Conservation (phyloP, 805 yeast genomes). For the Starmerella davenportii region DNA sequence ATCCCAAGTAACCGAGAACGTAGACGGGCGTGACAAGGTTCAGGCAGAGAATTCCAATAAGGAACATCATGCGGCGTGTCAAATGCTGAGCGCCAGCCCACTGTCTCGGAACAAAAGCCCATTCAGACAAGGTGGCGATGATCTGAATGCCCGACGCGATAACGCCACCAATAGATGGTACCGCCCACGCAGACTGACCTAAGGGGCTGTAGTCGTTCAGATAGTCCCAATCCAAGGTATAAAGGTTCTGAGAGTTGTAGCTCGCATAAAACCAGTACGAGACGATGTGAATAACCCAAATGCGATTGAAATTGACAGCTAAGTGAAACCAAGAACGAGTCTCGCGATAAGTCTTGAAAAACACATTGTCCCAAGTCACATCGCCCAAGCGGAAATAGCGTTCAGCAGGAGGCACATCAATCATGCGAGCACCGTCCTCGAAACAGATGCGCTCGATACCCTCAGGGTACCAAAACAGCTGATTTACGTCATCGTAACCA, state of each 20-base stretch:
- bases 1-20: conserved; percentile 60
- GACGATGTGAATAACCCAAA: conserved; percentile 86
- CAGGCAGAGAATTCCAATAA: conserved; percentile 42
- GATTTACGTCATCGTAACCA: conserved; percentile 95
- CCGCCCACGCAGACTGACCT: conserved; percentile 81
- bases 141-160: conserved; percentile 70
- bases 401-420: conserved; percentile 77
- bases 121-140: conserved; percentile 74
- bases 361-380: conserved; percentile 77
- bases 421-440: conserved; percentile 81
- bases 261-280: conserved; percentile 91
- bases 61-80: conserved; percentile 66
- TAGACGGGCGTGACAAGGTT: conserved; percentile 79
- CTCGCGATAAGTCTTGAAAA: conserved; percentile 90
- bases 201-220: conserved; percentile 71
- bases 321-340: conserved; percentile 95
- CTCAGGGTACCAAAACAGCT: conserved; percentile 98
- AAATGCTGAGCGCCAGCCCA: conserved; percentile 99
- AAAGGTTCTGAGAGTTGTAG: conserved; percentile 77
- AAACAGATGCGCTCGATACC: conserved; percentile 85
- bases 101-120: conserved; percentile 90
- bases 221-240: conserved; percentile 75
- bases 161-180: conserved; percentile 82
- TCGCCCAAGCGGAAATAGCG: conserved; percentile 82
- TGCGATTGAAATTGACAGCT: conserved; percentile 89